Evolutionary conservation across 495 filamentous ascomycete genomes (phyloP).

Genomic region (Aspergillus biplanus): DNA sequence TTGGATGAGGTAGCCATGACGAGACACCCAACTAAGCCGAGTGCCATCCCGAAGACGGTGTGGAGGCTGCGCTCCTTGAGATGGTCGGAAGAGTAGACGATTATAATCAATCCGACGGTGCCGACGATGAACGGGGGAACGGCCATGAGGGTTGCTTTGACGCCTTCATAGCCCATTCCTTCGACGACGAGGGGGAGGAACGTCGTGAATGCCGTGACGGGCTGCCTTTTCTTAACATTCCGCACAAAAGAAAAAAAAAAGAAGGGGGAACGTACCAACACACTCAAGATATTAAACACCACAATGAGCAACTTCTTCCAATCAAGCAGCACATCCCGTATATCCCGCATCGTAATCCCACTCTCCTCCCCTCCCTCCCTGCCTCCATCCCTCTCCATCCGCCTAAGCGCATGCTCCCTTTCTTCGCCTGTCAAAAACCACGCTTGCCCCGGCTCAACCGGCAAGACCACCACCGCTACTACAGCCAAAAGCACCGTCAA

Average conservation of each 20-base stretch:
- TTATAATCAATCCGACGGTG: conserved; percentile 4
- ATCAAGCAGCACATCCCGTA: conserved; percentile 4
- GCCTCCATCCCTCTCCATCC: neutral
- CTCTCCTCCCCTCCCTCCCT: neutral
- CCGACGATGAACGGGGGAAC: conserved; percentile 9
- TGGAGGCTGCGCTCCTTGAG: conserved; percentile 9
- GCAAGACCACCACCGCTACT: neutral
- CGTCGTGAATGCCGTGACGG: conserved; percentile 13
- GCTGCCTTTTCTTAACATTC: neutral
- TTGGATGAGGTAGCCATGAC: conserved; percentile 1
- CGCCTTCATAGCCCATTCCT: conserved; percentile 10
- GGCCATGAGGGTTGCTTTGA: conserved; percentile 14
- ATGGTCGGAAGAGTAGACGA: conserved; percentile 12
- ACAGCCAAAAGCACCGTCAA: conserved; percentile 2
- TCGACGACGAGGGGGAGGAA: conserved; percentile 10
- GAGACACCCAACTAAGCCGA: conserved; percentile 7
- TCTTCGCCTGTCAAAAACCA: conserved; percentile 7
- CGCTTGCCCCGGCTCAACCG: neutral
- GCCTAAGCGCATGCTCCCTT: neutral
- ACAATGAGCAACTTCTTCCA: conserved; percentile 14
- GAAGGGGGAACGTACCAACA: conserved; percentile 3
- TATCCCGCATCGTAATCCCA: neutral
- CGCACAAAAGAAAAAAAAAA: neutral
- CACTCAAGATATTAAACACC: conserved; percentile 11
- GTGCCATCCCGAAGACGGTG: conserved; percentile 15